Base-by-base conservation (phyloP, 179 eudicot genomes). In the Patellifolia procumbens region DNA sequence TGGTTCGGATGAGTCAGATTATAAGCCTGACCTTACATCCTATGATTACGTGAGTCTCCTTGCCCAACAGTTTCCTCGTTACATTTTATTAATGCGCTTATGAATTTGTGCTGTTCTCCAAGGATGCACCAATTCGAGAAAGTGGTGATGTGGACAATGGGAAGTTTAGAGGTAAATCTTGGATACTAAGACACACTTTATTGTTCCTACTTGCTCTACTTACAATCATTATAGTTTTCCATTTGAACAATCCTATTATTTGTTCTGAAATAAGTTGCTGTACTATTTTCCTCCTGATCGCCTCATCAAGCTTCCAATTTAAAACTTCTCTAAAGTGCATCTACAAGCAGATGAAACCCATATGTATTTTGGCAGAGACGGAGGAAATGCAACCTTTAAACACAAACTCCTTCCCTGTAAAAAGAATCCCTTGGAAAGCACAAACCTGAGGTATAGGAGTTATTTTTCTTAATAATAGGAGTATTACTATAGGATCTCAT, bases 121-220 rank as follows among this genome's bases (percentile, higher is more conserved):
- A 94, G 98, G 98, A 94, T 87, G 97, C 98, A 75, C 98, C 98
- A 67, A 92, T 94, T 49, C 83, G 78, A 64, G 98, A 94, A 87
- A 89, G 89, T 80, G 98, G 98, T 77, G 97, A 92, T 83, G 97
- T 94, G 84, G 93, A 92, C 85, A 91, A 89, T 83, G 82, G 83
- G 32, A 94, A 94, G 83, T 94, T 86, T 81, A 82, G 83, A 88
- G 96, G 98, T 92, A 73, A 22, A 31, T 42, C 77, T 48, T 46
- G 13, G 45, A 68, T 48, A 35, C 39, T 28, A 17, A 29, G 7
- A 17, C 22, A 48, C 39, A 28, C 24, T 22, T 26, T 68, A 15
- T 28, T 4, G 7, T 68, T 42, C 26, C 22, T 28, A 68, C 72
- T 31, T 68, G n/a, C n/a, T 48, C 35, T 48, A 49, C 16, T 68